A percentile compares a stretch with the other conserved stretches of the same genome.
phyloP scores from a whole-genome alignment of 805 yeast genomes.

The Candida silvatica region DNA sequence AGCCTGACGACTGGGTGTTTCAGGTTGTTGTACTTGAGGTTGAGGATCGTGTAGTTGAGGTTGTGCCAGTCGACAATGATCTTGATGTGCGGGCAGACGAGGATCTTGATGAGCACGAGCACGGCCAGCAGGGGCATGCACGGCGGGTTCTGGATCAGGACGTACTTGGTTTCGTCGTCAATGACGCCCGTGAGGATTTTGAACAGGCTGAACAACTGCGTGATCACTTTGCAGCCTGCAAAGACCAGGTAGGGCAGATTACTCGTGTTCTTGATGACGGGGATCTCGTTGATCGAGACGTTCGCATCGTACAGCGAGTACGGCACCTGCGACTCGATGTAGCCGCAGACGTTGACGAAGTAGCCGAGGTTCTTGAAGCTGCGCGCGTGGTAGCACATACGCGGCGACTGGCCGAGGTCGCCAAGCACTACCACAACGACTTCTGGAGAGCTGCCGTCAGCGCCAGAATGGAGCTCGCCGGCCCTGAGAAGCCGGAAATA shows the following conservation, averaged over 20 bases:
- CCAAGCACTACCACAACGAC: slow-evolving; percentile 81
- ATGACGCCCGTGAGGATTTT: slow-evolving; percentile 41
- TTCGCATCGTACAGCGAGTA: slow-evolving; percentile 40
- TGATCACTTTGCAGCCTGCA: slow-evolving; percentile 47
- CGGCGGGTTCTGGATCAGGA: slow-evolving; percentile 89
- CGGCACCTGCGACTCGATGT: slow-evolving; percentile 51
- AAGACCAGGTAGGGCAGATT: slow-evolving; percentile 47
- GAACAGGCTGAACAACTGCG: slow-evolving; percentile 43
- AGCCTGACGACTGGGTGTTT: slow-evolving; percentile 55
- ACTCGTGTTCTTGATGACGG: slow-evolving; percentile 28
- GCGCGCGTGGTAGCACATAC: slow-evolving; percentile 85
- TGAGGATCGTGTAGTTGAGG: slow-evolving; percentile 75
- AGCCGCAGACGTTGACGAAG: slow-evolving; percentile 80
- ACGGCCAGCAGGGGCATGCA: slow-evolving; percentile 73
- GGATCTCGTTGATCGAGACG: slow-evolving; percentile 35
- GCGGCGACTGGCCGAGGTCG: slow-evolving; percentile 90
- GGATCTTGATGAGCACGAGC: slow-evolving; percentile 41
- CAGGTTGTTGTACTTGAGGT: slow-evolving; percentile 45
- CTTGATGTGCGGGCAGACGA: slow-evolving; percentile 39
- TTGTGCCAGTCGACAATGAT: slow-evolving; percentile 95
- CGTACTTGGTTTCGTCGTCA: slow-evolving; percentile 52
- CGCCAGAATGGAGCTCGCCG: not conserved
- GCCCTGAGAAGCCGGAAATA: not conserved
- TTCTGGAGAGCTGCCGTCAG: slow-evolving; percentile 31
- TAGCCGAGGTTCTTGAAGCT: slow-evolving; percentile 66